These are phyloP conservation scores for Ambispora gerdemannii DNA, from an alignment of 192 early-diverging fungal species.

Conservation along the genomic window DNA sequence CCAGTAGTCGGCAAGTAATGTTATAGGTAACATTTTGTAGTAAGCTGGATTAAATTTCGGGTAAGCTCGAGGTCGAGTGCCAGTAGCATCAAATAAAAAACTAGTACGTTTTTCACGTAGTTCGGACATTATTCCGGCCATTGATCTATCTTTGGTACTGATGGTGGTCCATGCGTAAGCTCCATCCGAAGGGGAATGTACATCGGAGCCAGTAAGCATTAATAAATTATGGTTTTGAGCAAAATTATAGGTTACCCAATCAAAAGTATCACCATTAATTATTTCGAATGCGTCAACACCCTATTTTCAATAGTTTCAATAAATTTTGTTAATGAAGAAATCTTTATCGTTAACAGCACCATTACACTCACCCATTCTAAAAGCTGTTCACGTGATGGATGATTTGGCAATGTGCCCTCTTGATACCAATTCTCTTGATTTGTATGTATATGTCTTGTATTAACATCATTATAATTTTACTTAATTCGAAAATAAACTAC, in stretches of 20 bases:
- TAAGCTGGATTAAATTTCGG: slow-evolving; percentile 36
- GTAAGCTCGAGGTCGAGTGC: slow-evolving; percentile 49
- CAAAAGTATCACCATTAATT: slow-evolving; percentile 58
- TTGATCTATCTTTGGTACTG: slow-evolving; percentile 44
- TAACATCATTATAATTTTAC: no score
- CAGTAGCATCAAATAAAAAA: slow-evolving; percentile 65
- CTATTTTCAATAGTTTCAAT: neutral
- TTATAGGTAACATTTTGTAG: slow-evolving; percentile 51
- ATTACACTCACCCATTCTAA: slow-evolving; percentile 40
- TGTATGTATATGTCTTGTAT: neutral
- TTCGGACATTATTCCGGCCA: slow-evolving; percentile 54
- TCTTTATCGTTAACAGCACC: neutral
- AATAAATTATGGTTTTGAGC: slow-evolving; percentile 46
- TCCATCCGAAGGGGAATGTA: slow-evolving; percentile 55
- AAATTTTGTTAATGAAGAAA: neutral
- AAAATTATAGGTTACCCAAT: slow-evolving; percentile 55
- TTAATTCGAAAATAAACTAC: neutral
- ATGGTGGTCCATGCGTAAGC: slow-evolving; percentile 65
- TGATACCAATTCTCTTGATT: slow-evolving; percentile 35
- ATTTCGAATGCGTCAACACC: slow-evolving; percentile 75
- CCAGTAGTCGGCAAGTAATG: slow-evolving; percentile 54
- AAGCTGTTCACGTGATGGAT: slow-evolving; percentile 56
- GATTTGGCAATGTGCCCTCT: slow-evolving; percentile 55
- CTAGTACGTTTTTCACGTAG: slow-evolving; percentile 55
- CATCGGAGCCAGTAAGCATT: slow-evolving; percentile 62